These are phyloP conservation scores for Bipolaris oryzae DNA, from an alignment of 2,329 filamentous ascomycete species.

Conservation along the genomic window DNA sequence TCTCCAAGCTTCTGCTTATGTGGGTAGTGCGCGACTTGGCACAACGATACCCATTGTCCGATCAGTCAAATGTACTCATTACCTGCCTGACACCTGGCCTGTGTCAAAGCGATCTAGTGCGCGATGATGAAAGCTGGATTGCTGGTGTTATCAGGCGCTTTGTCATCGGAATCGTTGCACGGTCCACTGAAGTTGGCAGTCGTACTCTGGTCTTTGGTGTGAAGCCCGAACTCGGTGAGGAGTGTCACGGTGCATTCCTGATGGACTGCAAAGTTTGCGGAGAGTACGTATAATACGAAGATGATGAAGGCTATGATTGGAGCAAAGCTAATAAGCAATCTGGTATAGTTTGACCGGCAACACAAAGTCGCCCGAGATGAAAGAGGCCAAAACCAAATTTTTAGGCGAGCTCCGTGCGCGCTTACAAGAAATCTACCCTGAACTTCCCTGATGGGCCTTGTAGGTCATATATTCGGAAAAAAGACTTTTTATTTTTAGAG, in stretches of 20 bases:
- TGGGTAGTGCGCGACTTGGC: conserved; percentile 33
- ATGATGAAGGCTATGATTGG: not conserved
- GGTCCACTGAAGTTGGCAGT: conserved; percentile 30
- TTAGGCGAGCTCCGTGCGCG: not conserved
- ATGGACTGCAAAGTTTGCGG: conserved; percentile 24
- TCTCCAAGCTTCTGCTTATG: conserved; percentile 38
- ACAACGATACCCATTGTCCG: conserved; percentile 16
- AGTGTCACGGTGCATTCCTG: conserved; percentile 30
- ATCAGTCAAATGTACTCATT: conserved; percentile 35
- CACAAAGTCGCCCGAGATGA: not conserved
- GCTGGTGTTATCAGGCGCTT: not conserved
- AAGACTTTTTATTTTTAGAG: no score
- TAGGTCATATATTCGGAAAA: no score
- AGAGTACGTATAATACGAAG: conserved; percentile 13
- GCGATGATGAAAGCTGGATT: conserved; percentile 24
- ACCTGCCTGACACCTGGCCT: conserved; percentile 36
- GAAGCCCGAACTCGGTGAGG: conserved; percentile 15
- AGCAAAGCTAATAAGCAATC: not conserved
- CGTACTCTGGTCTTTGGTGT: conserved; percentile 28
- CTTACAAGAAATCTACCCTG: not conserved
- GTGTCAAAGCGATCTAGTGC: conserved; percentile 35
- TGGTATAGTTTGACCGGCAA: not conserved
- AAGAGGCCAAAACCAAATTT: not conserved
- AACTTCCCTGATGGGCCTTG: not conserved
- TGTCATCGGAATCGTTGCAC: conserved; percentile 17